Evolutionary conservation across 768 basidiomycete species (phyloP), one percentile per base, ranked within the genome.

Genomic region (Tulasnella calospora): DNA sequence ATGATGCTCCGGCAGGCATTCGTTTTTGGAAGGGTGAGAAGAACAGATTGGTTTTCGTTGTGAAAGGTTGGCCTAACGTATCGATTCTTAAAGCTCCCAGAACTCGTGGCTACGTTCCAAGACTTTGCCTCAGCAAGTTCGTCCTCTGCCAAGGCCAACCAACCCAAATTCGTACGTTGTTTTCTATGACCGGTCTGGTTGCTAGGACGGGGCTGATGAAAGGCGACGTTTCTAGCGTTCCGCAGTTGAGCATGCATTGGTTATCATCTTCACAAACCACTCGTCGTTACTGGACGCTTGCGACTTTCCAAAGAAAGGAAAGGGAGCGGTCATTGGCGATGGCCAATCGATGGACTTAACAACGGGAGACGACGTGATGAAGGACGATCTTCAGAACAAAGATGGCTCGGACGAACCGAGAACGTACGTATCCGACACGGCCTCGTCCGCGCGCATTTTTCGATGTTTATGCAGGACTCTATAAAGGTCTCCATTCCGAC

Each of bases 61-160:
- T 35, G 30, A 13, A 23, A 33, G 27, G 6, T 67, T 67, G 7
- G 7, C 27, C 61, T 67, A 17, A 35, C 33, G 61, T 23, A 5
- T 35, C 12, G 27, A 9, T 67, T 35, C 4, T 3, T 0, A n/a
- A n/a, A 78, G 77, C 69, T 78, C 21, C 77, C 77, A 10, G 41
- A 41, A n/a, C 27, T 78, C 0, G 40, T 78, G 19, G 67, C 40
- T 30, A 44, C 40, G 13, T 78, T 78, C 44, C 70, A 71, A 51
- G 41, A 71, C 7, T 67, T 78, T n/a, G 77, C 77, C 21, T 71
- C 70, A 0, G 77, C 77, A 12, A 73, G 38, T 41, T 78, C 77
- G 44, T 78, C 77, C 40, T 71, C 77, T 41, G 41, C 70, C 27
- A 73, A 40, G 35, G 40, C 77, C 15, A 71, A 78, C 46, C 77